These are phyloP conservation scores for Xylaria sp. DNA, from an alignment of 2,329 filamentous ascomycete genomes.

Conservation along the genomic window DNA sequence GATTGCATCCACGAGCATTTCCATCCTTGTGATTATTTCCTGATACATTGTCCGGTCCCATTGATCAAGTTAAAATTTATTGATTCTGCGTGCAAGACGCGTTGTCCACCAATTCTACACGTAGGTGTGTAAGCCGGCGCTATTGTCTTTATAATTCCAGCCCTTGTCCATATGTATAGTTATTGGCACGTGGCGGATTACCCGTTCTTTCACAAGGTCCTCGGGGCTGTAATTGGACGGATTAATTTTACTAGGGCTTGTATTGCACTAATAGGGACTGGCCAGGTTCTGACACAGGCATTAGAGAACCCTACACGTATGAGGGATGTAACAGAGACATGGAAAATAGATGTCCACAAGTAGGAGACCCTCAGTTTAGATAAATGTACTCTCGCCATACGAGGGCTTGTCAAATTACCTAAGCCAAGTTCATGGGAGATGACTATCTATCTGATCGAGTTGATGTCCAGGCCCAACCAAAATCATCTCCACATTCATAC, in stretches of 20 bases:
- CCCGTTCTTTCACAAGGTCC: too few relatives aligned
- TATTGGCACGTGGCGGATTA: too few relatives aligned
- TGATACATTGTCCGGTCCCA: too few relatives aligned
- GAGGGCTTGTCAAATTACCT: background rate
- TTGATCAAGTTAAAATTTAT: too few relatives aligned
- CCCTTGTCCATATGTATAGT: too few relatives aligned
- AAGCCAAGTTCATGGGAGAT: background rate
- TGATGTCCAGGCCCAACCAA: background rate
- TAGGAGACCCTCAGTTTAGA: background rate
- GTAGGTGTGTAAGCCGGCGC: too few relatives aligned
- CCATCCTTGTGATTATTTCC: background rate
- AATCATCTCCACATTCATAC: constrained; percentile 1
- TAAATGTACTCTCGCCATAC: background rate
- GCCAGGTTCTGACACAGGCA: background rate
- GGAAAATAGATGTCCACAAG: background rate
- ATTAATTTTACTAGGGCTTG: background rate
- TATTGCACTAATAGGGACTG: background rate
- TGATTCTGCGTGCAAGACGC: too few relatives aligned
- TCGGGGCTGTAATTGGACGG: background rate
- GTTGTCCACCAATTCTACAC: too few relatives aligned
- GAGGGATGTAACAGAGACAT: background rate
- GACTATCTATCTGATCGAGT: background rate
- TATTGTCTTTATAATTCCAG: too few relatives aligned
- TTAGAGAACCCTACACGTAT: too few relatives aligned
- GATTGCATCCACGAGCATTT: background rate